Evolutionary conservation across 495 filamentous ascomycete genomes (phyloP), one percentile per base, ranked within the genome.

Genomic region (Neurospora sp.): DNA sequence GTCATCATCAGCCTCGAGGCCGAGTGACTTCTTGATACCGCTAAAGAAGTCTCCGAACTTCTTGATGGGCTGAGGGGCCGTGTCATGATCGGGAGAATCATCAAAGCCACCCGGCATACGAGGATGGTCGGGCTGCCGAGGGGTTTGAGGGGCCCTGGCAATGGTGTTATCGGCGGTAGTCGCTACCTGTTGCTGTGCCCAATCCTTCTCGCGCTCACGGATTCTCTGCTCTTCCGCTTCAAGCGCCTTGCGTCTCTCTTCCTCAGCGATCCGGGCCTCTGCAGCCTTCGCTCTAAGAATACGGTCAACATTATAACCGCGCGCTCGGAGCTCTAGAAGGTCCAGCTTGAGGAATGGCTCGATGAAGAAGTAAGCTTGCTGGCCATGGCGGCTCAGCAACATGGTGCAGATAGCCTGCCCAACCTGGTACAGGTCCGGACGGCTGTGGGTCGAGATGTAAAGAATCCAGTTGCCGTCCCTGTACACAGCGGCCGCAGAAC

Each of bases 231-330:
- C 88, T 78, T 98, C 93, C 70, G 91, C 90, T 66, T 96, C 93
- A 16, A 94, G 73, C 48, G 93, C 89, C 76, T 91, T 92, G 78
- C 90, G 88, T 20, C 92, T 88, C 74, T 92, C 88, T 76, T 93
- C 90, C 76, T 98, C 93, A 6, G 93, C 94, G 76, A 98, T 90
- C 38, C 92, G 87, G 16, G 92, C 91, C 79, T 98, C 94, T 7
- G 91, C 91, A 12, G 90, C 93, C 81, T 94, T 94, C 40, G 90
- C 89, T 39, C 91, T 89, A 23, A 99, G 85, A 77, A 98, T 97
- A 18, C 96, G 90, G 72, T 96, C 92, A 48, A 98, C 96, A 76
- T 99, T 98, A 83, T 96, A 97, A 5, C 96, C 96, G 73, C 94
- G 92, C 31, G 86, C 87, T 76, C 90, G 89, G 11, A 99, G 84